Conservation (phyloP, 2,329 filamentous ascomycete genomes). For the Acrocalymma vagum region DNA sequence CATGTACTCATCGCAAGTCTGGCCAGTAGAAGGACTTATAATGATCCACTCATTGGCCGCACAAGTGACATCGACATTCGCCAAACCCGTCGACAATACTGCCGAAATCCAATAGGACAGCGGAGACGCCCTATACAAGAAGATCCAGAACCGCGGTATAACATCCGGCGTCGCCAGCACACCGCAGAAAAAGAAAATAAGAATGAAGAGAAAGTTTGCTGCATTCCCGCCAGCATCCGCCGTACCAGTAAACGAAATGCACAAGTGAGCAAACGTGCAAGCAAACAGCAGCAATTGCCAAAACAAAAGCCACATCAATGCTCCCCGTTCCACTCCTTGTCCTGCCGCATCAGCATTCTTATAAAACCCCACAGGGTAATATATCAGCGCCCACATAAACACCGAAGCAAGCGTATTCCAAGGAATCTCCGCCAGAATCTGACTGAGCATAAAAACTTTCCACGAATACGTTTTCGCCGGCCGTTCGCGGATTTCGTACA, state of each 20-base stretch:
- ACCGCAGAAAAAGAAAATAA: constrained; percentile 75
- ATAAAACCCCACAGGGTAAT: constrained; percentile 80
- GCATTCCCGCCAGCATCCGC: constrained; percentile 76
- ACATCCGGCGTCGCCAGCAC: constrained; percentile 66
- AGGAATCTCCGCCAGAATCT: constrained; percentile 81
- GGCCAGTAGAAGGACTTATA: too few species aligned
- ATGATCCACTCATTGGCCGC: too few species aligned
- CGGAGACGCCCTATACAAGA: constrained; percentile 76
- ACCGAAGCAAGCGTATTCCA: constrained; percentile 77
- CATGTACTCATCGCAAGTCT: too few species aligned
- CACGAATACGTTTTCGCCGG: constrained; percentile 83
- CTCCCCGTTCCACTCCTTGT: constrained; percentile 71
- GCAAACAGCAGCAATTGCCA: constrained; percentile 77
- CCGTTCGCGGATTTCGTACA: constrained; percentile 85
- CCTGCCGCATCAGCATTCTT: constrained; percentile 68
- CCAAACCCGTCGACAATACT: constrained; percentile 64
- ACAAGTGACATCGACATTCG: constrained; percentile 70
- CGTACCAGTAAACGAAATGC: constrained; percentile 73
- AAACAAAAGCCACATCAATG: constrained; percentile 77
- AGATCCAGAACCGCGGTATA: constrained; percentile 77
- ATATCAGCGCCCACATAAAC: constrained; percentile 78
- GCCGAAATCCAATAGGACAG: constrained; percentile 67
- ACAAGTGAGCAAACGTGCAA: constrained; percentile 77
- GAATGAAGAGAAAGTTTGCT: constrained; percentile 58
- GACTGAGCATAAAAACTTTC: constrained; percentile 80